These are phyloP conservation scores for Quercus phellos DNA, from an alignment of 331 rosid genomes.

Conservation along the genomic window DNA sequence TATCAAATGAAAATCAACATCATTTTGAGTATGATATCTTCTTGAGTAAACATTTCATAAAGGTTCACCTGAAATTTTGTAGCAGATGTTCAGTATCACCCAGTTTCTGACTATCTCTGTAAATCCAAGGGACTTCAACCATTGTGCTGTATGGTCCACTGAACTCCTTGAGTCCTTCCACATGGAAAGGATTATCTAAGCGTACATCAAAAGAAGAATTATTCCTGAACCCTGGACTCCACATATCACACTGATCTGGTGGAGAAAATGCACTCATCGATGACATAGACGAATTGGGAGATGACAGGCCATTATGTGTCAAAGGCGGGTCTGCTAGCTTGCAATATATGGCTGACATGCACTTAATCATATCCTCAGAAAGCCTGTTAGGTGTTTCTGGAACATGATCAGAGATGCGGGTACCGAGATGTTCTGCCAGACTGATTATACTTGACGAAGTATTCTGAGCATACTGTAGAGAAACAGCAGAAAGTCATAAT, in stretches of 20 bases:
- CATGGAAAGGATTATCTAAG: constrained; percentile 82
- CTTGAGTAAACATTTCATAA: background rate
- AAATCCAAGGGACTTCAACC: constrained; percentile 91
- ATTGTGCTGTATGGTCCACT: constrained; percentile 98
- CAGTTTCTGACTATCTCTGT: constrained; percentile 64
- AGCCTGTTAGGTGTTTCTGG: constrained; percentile 69
- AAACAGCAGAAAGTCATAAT: constrained; percentile 30
- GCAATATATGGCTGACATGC: constrained; percentile 87
- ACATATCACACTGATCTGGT: constrained; percentile 63
- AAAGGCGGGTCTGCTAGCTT: constrained; percentile 81
- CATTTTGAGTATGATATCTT: background rate
- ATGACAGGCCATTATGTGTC: constrained; percentile 64
- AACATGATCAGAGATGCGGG: constrained; percentile 74
- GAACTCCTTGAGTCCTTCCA: constrained; percentile 86
- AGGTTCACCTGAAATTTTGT: constrained; percentile 76
- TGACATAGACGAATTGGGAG: constrained; percentile 80
- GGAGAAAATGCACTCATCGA: constrained; percentile 69
- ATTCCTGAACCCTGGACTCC: constrained; percentile 79
- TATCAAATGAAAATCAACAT: background rate
- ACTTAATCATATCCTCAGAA: constrained; percentile 89
- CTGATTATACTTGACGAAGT: constrained; percentile 68
- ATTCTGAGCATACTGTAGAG: constrained; percentile 62
- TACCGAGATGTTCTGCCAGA: constrained; percentile 95
- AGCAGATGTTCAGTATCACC: constrained; percentile 62
- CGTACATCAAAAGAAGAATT: constrained; percentile 73